phyloP scores from a whole-genome alignment of 768 basidiomycete genomes.

The Phylloporus sp. region DNA sequence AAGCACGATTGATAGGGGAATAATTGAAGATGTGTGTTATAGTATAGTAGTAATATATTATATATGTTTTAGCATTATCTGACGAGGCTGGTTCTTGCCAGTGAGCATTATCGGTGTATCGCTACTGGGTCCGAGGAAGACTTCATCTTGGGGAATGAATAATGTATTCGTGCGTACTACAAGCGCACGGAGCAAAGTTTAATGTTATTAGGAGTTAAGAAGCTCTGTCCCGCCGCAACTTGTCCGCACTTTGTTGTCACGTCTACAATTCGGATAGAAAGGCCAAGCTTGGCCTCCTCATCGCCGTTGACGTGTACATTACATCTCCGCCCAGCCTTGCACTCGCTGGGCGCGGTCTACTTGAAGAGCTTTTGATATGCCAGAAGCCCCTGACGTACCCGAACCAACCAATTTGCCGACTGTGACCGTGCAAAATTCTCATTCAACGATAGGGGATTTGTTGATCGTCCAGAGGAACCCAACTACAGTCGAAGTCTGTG shows the following conservation, averaged over 20 bases:
- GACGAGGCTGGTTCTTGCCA: not conserved
- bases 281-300: not conserved
- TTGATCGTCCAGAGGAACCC: conserved; percentile 43
- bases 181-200: not conserved
- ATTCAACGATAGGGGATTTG: conserved; percentile 21
- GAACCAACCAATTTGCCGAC: not conserved
- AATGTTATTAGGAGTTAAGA: not conserved
- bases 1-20: conserved; percentile 5
- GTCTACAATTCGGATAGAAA: no score
- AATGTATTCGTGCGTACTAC: not conserved
- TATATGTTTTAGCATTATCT: conserved; percentile 7
- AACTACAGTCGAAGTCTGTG: conserved; percentile 66
- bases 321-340: not conserved
- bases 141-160: not conserved
- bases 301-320: not conserved
- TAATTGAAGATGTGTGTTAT: conserved; percentile 1
- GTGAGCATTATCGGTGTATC: no score
- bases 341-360: not conserved
- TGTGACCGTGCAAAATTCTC: conserved; percentile 1
- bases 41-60: not conserved
- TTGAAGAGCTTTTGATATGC: conserved; percentile 4
- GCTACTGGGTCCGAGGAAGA: no score
- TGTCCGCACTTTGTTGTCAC: not conserved
- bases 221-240: not conserved
- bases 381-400: conserved; percentile 3